These are phyloP conservation scores for Saccharata proteae DNA, from an alignment of 2,329 filamentous ascomycete species.

Conservation along the genomic window DNA sequence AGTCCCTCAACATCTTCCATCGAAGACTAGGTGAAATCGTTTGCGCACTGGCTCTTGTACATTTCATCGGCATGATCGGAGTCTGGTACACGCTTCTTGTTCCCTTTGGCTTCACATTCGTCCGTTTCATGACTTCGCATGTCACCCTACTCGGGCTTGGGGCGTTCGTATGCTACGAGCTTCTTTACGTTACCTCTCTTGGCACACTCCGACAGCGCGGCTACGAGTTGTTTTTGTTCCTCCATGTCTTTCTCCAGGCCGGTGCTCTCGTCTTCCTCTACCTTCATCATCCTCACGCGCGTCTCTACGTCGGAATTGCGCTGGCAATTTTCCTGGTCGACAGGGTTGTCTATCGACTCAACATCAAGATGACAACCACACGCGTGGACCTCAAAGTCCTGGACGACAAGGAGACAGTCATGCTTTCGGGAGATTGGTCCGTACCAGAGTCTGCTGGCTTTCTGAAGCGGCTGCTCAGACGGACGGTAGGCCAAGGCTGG, in stretches of 20 bases:
- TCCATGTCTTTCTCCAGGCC: conserved; percentile 46
- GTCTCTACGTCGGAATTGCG: conserved; percentile 41
- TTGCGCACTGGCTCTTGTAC: conserved; percentile 47
- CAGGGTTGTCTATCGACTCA: conserved; percentile 44
- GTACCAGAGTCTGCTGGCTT: conserved; percentile 12
- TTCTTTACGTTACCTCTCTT: conserved; percentile 51
- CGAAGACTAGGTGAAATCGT: conserved; percentile 50
- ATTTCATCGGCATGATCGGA: conserved; percentile 42
- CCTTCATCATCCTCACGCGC: conserved; percentile 43
- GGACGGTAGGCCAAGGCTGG: conserved; percentile 41
- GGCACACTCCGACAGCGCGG: conserved; percentile 46
- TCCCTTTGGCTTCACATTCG: conserved; percentile 37
- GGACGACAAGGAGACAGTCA: conserved; percentile 44
- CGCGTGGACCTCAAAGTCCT: conserved; percentile 41
- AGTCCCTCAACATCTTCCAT: conserved; percentile 54
- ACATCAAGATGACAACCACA: conserved; percentile 38
- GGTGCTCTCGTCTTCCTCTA: conserved; percentile 45
- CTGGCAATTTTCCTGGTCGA: conserved; percentile 47
- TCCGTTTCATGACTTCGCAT: conserved; percentile 39
- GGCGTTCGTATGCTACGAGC: conserved; percentile 46
- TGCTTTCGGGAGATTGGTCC: conserved; percentile 36
- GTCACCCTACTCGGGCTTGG: conserved; percentile 43
- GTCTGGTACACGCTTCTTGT: conserved; percentile 43
- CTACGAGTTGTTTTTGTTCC: conserved; percentile 51
- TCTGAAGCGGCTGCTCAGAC: conserved; percentile 10